Percentiles rank a stretch among this genome's conserved stretches.
Conservation (phyloP, 371 early-diverging fungal species). For the Actinomucor elegans region DNA sequence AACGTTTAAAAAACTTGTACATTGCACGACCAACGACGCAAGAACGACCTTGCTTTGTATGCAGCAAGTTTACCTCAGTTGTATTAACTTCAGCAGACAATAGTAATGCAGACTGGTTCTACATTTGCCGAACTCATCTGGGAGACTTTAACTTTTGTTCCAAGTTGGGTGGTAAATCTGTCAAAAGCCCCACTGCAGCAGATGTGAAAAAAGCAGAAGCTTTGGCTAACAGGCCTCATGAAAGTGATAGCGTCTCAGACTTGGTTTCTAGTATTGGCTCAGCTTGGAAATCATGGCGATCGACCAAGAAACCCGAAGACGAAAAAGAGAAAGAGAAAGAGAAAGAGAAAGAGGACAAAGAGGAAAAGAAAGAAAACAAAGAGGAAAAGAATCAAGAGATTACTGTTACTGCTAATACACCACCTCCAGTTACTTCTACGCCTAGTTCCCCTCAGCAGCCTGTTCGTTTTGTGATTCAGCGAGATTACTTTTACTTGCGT, state of each 20-base stretch:
- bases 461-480: conserved; percentile 49
- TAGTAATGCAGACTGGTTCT: conserved; percentile 60
- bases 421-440: conserved; percentile 6
- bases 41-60: conserved; percentile 62
- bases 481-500: conserved; percentile 57
- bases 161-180: conserved; percentile 24
- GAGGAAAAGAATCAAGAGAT: neutral
- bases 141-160: conserved; percentile 48
- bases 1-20: conserved; percentile 50
- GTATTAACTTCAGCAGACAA: conserved; percentile 56
- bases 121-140: conserved; percentile 46
- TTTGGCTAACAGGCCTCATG: conserved; percentile 20
- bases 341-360: conserved; percentile 21
- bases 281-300: conserved; percentile 45
- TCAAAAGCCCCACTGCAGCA: conserved; percentile 8
- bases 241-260: conserved; percentile 46
- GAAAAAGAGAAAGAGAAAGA: conserved; percentile 14
- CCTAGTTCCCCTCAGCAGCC: conserved; percentile 19
- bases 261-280: conserved; percentile 43
- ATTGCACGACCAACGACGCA: conserved; percentile 49
- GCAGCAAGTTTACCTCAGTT: conserved; percentile 54
- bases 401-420: neutral
- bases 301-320: neutral
- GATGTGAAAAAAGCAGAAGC: conserved; percentile 9
- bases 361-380: conserved; percentile 17